A percentile compares a stretch with the other conserved stretches of the same genome.
phyloP scores from a whole-genome alignment of 257 asterid genomes.

The Nicotiana noctiflora region DNA sequence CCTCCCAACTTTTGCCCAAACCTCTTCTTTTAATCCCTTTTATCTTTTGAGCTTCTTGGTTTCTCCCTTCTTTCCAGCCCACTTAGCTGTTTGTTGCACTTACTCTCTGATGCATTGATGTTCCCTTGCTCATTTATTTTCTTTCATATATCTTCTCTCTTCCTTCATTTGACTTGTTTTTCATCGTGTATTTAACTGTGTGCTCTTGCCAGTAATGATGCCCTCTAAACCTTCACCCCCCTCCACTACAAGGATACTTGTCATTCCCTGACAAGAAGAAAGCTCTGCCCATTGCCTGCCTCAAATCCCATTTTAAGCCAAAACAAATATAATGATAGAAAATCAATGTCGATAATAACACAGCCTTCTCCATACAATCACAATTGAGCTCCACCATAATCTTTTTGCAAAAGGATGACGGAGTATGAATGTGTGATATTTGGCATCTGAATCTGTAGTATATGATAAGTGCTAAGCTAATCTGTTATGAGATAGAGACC shows the following conservation, averaged over 20 bases:
- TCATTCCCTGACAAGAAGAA: background rate
- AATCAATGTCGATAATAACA: background rate
- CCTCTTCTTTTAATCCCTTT: background rate
- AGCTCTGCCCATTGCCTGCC: background rate
- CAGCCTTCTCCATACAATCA: background rate
- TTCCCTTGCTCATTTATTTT: background rate
- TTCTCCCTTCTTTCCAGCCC: background rate
- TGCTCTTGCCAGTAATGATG: background rate
- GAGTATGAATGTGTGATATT: background rate
- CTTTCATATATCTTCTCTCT: background rate
- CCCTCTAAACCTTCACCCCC: background rate
- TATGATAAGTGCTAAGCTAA: background rate
- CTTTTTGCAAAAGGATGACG: background rate
- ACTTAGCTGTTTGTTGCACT: background rate
- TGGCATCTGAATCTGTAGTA: slow-evolving; percentile 3
- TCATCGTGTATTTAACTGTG: background rate
- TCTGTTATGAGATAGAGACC: background rate
- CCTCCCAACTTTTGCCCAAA: background rate
- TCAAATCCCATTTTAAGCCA: background rate
- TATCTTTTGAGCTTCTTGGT: background rate
- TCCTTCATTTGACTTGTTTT: background rate
- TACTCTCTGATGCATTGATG: background rate
- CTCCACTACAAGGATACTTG: background rate
- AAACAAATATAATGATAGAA: background rate
- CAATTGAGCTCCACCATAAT: background rate